Conservation (phyloP, 495 filamentous ascomycete species). For the Hypoxylon subgilvum region DNA sequence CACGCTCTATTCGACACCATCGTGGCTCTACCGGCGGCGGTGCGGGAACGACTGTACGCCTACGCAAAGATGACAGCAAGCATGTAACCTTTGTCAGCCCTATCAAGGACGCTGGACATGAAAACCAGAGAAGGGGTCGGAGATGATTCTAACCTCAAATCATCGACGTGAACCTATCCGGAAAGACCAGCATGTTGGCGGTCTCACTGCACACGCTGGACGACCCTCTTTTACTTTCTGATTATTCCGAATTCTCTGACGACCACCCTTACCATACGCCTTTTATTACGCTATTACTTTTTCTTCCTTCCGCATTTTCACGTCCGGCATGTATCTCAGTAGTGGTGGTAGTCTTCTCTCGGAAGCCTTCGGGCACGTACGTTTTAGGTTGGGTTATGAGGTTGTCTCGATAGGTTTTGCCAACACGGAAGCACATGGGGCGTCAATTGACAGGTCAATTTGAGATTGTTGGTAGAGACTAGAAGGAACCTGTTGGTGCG, state of each 20-base stretch:
- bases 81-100: constrained; percentile 56
- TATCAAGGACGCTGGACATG: constrained; percentile 43
- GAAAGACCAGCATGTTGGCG: no score
- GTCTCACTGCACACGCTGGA: no score
- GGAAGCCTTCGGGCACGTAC: constrained; percentile 10
- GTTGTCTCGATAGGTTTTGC: constrained; percentile 16
- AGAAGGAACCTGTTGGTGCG: constrained; percentile 14
- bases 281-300: constrained; percentile 38
- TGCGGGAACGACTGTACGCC: constrained; percentile 40
- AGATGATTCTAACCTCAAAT: constrained; percentile 21
- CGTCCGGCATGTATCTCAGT: constrained; percentile 7
- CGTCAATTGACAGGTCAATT: constrained; percentile 39
- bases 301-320: constrained; percentile 7
- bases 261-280: constrained; percentile 27
- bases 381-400: constrained; percentile 15
- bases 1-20: constrained; percentile 46
- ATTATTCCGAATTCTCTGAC: constrained; percentile 29
- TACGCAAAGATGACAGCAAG: constrained; percentile 53
- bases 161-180: no score
- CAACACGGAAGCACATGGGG: constrained; percentile 25
- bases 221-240: constrained; percentile 20
- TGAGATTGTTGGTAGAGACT: constrained; percentile 32
- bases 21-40: constrained; percentile 40
- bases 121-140: constrained; percentile 39
- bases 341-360: constrained; percentile 12